Conservation (phyloP, 1,284 basidiomycete genomes). For the Takashimella koratensis region DNA sequence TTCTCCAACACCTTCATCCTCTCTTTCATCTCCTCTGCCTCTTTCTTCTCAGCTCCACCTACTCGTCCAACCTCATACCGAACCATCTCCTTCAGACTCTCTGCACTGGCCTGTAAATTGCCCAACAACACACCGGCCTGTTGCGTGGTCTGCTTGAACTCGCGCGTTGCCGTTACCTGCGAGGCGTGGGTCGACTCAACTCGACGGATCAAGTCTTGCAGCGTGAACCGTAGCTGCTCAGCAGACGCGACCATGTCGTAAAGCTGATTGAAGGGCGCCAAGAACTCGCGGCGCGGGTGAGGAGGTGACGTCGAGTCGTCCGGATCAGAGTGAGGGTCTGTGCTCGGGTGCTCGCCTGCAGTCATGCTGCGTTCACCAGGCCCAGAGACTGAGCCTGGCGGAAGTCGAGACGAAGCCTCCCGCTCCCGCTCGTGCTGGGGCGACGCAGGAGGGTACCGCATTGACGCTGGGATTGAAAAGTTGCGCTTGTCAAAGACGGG, state of each 20-base stretch:
- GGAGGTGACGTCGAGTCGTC: not conserved
- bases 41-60: slow-evolving; percentile 13
- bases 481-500: slow-evolving; percentile 20
- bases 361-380: not conserved
- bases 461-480: slow-evolving; percentile 21
- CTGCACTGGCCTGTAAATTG: slow-evolving; percentile 37
- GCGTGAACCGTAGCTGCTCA: slow-evolving; percentile 27
- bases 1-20: slow-evolving; percentile 14
- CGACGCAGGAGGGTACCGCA: slow-evolving; percentile 4
- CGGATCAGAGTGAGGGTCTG: not conserved
- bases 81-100: slow-evolving; percentile 46
- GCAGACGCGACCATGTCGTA: slow-evolving; percentile 37
- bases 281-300: slow-evolving; percentile 24
- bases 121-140: slow-evolving; percentile 31
- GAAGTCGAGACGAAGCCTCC: slow-evolving; percentile 2
- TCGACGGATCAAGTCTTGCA: slow-evolving; percentile 34
- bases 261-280: slow-evolving; percentile 30
- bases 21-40: slow-evolving; percentile 17
- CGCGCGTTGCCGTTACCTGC: slow-evolving; percentile 29
- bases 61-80: slow-evolving; percentile 38
- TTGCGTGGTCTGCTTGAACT: slow-evolving; percentile 39
- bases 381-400: too few relatives aligned
- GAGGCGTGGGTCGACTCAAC: slow-evolving; percentile 26
- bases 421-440: slow-evolving; percentile 2
- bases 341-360: not conserved